Percentiles rank a stretch among this genome's conserved stretches.
Evolutionary conservation across 23 red algal species (phyloP).

Genomic region (Gracilaria caudata): DNA sequence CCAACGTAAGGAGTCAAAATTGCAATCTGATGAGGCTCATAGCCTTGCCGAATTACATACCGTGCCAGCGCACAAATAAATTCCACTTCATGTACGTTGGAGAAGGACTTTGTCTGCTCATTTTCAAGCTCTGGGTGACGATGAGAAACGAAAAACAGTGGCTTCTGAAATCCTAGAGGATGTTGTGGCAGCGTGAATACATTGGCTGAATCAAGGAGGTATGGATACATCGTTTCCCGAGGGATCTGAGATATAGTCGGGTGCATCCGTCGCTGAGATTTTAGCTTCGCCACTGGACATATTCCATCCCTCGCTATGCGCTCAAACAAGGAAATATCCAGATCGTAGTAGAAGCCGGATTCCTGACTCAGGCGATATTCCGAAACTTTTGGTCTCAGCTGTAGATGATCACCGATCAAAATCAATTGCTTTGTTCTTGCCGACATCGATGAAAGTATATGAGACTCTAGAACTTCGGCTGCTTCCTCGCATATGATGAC

Average conservation of each 20-base stretch:
- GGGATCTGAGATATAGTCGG: slow-evolving; percentile 38
- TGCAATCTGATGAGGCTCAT: slow-evolving; percentile 38
- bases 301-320: slow-evolving; percentile 1
- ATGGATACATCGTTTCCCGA: slow-evolving; percentile 17
- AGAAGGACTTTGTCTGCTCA: slow-evolving; percentile 8
- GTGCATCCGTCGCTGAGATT: slow-evolving; percentile 62
- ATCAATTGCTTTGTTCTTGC: slow-evolving; percentile 44
- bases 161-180: slow-evolving; percentile 11
- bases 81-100: slow-evolving; percentile 45
- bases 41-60: slow-evolving; percentile 53
- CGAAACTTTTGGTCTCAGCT: slow-evolving; percentile 44
- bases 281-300: slow-evolving; percentile 18
- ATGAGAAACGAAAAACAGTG: slow-evolving; percentile 20
- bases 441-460: slow-evolving; percentile 7
- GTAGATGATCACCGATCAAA: slow-evolving; percentile 68
- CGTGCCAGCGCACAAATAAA: slow-evolving; percentile 36
- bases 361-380: slow-evolving; percentile 31
- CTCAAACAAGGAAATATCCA: slow-evolving; percentile 82
- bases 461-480: slow-evolving; percentile 50
- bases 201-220: slow-evolving; percentile 10
- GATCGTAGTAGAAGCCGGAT: background rate
- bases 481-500: slow-evolving; percentile 71
- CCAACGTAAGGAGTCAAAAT: slow-evolving; percentile 62
- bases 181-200: background rate
- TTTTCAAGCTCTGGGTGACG: background rate